Conservation (phyloP, 768 basidiomycete genomes). For the Vishniacozyma victoriae region DNA sequence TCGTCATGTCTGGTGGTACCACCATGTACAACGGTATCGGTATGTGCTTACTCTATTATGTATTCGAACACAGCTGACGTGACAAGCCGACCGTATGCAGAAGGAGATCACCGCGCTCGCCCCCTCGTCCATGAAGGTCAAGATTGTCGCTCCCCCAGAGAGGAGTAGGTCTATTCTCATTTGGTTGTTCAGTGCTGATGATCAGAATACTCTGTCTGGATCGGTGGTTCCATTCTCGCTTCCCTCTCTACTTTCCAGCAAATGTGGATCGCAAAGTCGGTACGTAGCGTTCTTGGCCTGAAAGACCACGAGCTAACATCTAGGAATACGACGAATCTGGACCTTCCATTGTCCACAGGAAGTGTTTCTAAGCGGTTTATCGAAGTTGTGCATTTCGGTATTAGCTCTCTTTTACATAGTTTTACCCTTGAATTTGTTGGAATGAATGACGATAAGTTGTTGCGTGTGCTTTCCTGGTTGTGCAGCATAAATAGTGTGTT, state of each 20-base stretch:
- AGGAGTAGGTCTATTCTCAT: conserved; percentile 51
- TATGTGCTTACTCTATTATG: conserved; percentile 14
- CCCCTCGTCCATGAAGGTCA: conserved; percentile 89
- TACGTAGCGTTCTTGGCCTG: conserved; percentile 17
- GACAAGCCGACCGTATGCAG: conserved; percentile 77
- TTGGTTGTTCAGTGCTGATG: conserved; percentile 1
- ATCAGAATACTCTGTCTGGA: conserved; percentile 83
- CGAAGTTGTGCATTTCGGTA: no score
- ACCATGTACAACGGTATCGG: conserved; percentile 92
- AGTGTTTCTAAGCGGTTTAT: conserved; percentile 48
- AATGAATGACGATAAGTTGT: no score
- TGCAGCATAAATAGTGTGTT: no score
- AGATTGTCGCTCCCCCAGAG: conserved; percentile 89
- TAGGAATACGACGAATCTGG: conserved; percentile 68
- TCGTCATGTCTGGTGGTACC: conserved; percentile 82
- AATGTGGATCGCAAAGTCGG: conserved; percentile 62
- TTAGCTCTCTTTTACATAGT: background rate
- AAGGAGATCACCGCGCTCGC: conserved; percentile 81
- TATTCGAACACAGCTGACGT: conserved; percentile 3
- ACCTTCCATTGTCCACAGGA: conserved; percentile 49
- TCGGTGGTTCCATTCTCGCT: conserved; percentile 57
- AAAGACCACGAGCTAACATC: conserved; percentile 42
- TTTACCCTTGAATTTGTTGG: no score
- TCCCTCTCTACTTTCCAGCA: conserved; percentile 95
- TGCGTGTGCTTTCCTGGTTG: no score